These are phyloP conservation scores for Ceratobasidium sp. DNA, from an alignment of 1,284 basidiomycete genomes.

Conservation along the genomic window DNA sequence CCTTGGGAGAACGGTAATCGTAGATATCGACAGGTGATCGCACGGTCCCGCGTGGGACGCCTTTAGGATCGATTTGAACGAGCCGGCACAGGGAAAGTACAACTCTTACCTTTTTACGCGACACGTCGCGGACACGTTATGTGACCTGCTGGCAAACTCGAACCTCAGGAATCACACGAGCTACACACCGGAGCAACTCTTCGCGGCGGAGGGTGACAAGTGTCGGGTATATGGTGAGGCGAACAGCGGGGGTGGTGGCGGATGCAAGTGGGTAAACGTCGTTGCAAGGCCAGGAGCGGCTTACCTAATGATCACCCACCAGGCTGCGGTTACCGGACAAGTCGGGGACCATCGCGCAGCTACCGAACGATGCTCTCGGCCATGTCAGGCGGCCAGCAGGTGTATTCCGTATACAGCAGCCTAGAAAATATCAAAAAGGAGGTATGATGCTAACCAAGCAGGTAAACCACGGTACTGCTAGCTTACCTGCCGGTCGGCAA, in stretches of 20 bases:
- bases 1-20: slow-evolving; percentile 48
- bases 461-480: neutral
- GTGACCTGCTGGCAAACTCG: slow-evolving; percentile 51
- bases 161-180: slow-evolving; percentile 18
- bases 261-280: slow-evolving; percentile 16
- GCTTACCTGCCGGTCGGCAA: slow-evolving; percentile 30
- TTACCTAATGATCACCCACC: neutral
- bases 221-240: slow-evolving; percentile 36
- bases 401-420: neutral
- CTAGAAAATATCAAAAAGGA: neutral
- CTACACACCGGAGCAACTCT: slow-evolving; percentile 25
- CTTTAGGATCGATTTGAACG: neutral
- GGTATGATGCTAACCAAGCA: neutral
- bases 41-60: slow-evolving; percentile 51
- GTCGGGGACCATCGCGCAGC: neutral
- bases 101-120: slow-evolving; percentile 52
- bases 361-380: neutral
- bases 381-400: neutral
- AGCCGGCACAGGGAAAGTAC: slow-evolving; percentile 35
- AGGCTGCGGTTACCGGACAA: neutral
- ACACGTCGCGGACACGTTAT: slow-evolving; percentile 56
- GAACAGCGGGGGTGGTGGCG: slow-evolving; percentile 46
- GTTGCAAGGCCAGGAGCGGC: neutral
- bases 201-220: neutral
- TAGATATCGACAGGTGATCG: slow-evolving; percentile 52